phyloP scores from a whole-genome alignment of 805 yeast genomes.

The Kodamaea neixiangensis region DNA sequence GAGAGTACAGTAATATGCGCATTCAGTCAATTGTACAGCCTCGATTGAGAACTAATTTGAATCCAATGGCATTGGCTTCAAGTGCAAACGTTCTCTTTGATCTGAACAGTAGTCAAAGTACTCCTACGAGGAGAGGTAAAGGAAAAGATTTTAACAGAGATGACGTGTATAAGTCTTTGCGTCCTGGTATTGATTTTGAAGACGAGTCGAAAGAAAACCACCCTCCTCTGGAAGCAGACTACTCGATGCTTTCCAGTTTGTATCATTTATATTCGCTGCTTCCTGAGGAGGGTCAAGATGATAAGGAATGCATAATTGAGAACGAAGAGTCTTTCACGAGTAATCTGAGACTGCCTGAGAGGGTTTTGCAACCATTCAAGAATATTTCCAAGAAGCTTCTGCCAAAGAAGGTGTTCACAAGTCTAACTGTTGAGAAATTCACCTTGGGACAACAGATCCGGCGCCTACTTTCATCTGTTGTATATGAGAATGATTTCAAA shows the following conservation, averaged over 20 bases:
- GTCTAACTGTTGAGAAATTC: not conserved
- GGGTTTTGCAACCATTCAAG: not conserved
- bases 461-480: not conserved
- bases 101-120: not conserved
- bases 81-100: not conserved
- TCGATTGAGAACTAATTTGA: not conserved
- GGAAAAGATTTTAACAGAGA: not conserved
- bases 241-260: not conserved
- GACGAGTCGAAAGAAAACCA: not conserved
- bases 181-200: not conserved
- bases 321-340: not conserved
- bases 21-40: not conserved
- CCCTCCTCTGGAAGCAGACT: slow-evolving; percentile 1
- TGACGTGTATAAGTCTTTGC: not conserved
- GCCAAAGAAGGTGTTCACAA: not conserved
- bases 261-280: not conserved
- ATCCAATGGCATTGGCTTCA: not conserved
- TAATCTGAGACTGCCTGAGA: not conserved
- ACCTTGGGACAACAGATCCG: not conserved
- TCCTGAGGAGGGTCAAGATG: not conserved
- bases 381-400: not conserved
- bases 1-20: not conserved
- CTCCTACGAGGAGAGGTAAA: not conserved
- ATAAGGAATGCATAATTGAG: not conserved
- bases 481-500: not conserved